phyloP scores from a whole-genome alignment of 805 yeast species.

The Cyberlindnera saturnus region DNA sequence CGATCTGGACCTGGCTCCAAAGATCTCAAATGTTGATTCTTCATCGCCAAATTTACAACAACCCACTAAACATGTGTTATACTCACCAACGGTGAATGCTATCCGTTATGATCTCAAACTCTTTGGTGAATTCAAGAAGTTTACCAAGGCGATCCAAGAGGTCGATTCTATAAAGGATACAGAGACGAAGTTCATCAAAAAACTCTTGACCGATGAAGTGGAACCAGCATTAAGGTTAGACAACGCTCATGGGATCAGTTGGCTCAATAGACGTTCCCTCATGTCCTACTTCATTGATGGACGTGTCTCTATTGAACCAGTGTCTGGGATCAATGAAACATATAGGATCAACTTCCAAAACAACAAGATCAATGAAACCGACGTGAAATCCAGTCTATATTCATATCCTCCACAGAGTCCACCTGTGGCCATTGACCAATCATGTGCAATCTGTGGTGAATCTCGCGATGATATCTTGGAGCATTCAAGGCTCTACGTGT shows the following conservation, averaged over 20 bases:
- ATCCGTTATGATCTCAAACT: conserved; percentile 36
- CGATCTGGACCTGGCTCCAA: conserved; percentile 21
- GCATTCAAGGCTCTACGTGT: conserved; percentile 70
- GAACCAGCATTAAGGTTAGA: conserved; percentile 68
- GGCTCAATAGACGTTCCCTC: conserved; percentile 56
- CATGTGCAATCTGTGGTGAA: conserved; percentile 87
- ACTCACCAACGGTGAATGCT: conserved; percentile 35
- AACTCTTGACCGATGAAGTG: conserved; percentile 67
- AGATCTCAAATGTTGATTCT: neutral
- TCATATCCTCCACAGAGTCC: conserved; percentile 42
- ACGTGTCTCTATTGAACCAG: conserved; percentile 77
- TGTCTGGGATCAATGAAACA: conserved; percentile 74
- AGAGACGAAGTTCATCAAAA: conserved; percentile 49
- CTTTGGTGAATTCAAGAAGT: conserved; percentile 33
- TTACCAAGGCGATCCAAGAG: conserved; percentile 29
- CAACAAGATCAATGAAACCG: conserved; percentile 12
- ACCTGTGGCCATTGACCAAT: conserved; percentile 68
- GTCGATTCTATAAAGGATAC: conserved; percentile 33
- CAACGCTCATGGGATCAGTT: conserved; percentile 54
- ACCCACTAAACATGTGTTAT: conserved; percentile 24
- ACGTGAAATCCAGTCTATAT: conserved; percentile 31
- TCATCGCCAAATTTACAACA: neutral
- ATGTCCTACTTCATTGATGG: conserved; percentile 72
- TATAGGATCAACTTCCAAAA: conserved; percentile 38
- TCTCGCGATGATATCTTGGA: conserved; percentile 59